Conservation (phyloP, 192 early-diverging fungal genomes). For the Backusella luteola region DNA sequence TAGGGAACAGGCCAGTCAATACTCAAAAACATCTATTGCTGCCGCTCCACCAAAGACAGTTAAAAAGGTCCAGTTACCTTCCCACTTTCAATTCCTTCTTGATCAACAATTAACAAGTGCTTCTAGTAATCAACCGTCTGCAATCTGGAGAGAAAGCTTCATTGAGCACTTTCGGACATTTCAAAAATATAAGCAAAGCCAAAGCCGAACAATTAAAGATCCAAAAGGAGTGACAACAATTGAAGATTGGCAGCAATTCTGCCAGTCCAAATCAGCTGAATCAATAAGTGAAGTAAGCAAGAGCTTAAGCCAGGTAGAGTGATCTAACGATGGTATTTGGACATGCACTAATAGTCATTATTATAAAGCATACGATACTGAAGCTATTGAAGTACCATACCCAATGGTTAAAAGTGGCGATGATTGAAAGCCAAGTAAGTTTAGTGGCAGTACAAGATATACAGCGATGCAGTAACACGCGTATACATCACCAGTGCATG, state of each 20-base stretch:
- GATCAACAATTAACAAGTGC: not conserved
- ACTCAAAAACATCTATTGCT: slow-evolving; percentile 9
- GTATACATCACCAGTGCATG: slow-evolving; percentile 18
- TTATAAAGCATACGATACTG: slow-evolving; percentile 9
- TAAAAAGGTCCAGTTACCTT: not conserved
- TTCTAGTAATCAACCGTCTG: not conserved
- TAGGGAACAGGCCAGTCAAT: slow-evolving; percentile 10
- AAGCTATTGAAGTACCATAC: not conserved
- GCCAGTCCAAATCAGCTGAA: not conserved
- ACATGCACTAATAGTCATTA: not conserved
- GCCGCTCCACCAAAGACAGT: not conserved
- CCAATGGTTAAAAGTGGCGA: slow-evolving; percentile 9
- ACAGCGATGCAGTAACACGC: not conserved
- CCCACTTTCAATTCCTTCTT: not conserved
- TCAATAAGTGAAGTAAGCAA: not conserved
- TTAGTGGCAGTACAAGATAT: not conserved
- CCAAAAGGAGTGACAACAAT: not conserved
- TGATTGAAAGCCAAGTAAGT: slow-evolving; percentile 2
- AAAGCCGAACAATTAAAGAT: not conserved
- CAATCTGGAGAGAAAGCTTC: not conserved
- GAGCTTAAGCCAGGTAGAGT: slow-evolving; percentile 4
- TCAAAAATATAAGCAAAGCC: not conserved
- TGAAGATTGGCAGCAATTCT: not conserved
- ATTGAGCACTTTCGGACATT: not conserved
- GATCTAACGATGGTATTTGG: not conserved